phyloP scores from a whole-genome alignment of 768 basidiomycete species.

The Sutorius australiensis region DNA sequence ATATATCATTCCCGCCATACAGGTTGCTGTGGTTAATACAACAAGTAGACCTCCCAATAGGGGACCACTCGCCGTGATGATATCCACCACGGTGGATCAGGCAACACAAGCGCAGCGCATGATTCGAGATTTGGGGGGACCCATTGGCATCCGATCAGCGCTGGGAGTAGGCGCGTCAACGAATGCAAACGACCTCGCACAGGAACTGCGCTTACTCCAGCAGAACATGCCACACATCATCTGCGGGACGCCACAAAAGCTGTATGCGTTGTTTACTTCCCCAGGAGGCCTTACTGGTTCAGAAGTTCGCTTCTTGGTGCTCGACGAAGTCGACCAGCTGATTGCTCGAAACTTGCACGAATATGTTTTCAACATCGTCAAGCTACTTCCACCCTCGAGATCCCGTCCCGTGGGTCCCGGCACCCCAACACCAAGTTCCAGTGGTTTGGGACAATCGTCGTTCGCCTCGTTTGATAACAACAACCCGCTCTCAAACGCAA shows the following conservation, averaged over 20 bases:
- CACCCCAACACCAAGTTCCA: conserved; percentile 33
- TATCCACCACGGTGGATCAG: conserved; percentile 98
- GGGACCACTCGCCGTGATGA: conserved; percentile 83
- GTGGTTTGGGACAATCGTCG: conserved; percentile 34
- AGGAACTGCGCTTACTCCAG: conserved; percentile 79
- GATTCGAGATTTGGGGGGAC: conserved; percentile 90
- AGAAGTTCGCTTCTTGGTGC: conserved; percentile 89
- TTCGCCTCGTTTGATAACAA: conserved; percentile 49
- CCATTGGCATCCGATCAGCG: conserved; percentile 88
- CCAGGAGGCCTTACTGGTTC: conserved; percentile 73
- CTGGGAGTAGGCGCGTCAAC: conserved; percentile 80
- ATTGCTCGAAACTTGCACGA: conserved; percentile 97
- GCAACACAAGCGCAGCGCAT: conserved; percentile 95
- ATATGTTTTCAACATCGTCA: conserved; percentile 90
- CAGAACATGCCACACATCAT: conserved; percentile 94
- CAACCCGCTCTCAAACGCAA: conserved; percentile 30
- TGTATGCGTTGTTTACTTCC: conserved; percentile 85
- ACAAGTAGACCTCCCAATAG: conserved; percentile 53
- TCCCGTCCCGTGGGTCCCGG: conserved; percentile 49
- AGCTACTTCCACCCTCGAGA: conserved; percentile 84
- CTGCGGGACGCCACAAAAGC: conserved; percentile 95
- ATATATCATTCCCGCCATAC: conserved; percentile 90
- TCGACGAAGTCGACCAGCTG: conserved; percentile 97
- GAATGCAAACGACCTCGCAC: conserved; percentile 54
- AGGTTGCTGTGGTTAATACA: conserved; percentile 69